phyloP scores from a whole-genome alignment of 306 rosid species.

The Acacia crassicarpa region DNA sequence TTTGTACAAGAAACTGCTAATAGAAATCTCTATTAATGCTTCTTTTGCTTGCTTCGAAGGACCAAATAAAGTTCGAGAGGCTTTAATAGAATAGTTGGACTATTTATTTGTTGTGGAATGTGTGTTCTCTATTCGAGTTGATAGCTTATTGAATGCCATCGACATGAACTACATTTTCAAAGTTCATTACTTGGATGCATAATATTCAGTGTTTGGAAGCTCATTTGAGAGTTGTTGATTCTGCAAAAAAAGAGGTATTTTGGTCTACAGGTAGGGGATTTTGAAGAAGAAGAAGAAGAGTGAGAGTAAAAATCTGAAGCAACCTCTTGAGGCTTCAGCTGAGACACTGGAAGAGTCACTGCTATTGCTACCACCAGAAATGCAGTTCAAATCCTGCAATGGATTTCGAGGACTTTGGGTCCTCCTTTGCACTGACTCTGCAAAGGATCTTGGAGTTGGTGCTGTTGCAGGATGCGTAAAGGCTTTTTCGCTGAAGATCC shows the following conservation, averaged over 20 bases:
- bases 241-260: neutral
- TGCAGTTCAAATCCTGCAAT: slow-evolving; percentile 52
- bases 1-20: no score
- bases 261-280: slow-evolving; percentile 42
- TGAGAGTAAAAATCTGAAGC: slow-evolving; percentile 73
- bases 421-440: slow-evolving; percentile 23
- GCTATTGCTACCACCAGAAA: slow-evolving; percentile 42
- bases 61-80: no score
- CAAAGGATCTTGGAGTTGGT: slow-evolving; percentile 23
- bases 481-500: slow-evolving; percentile 46
- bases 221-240: neutral
- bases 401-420: slow-evolving; percentile 41
- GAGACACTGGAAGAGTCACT: slow-evolving; percentile 54
- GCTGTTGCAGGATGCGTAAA: slow-evolving; percentile 42
- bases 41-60: no score
- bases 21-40: no score
- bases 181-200: neutral
- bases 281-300: slow-evolving; percentile 39
- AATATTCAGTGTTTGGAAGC: neutral
- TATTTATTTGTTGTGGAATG: neutral
- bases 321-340: slow-evolving; percentile 65
- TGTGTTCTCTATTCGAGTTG: neutral
- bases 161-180: neutral
- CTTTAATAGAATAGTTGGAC: no score
- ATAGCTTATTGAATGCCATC: neutral